Percentiles rank a stretch among this genome's conserved stretches.
These are phyloP conservation scores for Ascochyta fabae DNA, from an alignment of 2,329 filamentous ascomycete species.

Conservation along the genomic window DNA sequence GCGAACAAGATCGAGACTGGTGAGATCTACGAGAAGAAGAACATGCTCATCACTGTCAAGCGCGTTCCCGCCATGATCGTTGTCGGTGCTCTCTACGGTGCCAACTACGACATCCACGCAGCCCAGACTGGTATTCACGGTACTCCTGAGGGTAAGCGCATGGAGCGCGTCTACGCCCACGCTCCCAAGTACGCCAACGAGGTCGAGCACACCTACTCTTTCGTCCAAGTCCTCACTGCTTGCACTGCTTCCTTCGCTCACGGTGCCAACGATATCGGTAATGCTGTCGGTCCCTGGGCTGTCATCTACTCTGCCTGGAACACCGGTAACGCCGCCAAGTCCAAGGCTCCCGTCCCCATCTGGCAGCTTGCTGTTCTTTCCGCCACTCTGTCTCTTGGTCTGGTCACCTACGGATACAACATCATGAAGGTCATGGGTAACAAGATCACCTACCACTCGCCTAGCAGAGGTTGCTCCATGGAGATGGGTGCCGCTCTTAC, in stretches of 20 bases:
- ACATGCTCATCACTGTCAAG: constrained; percentile 68
- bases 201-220: constrained; percentile 52
- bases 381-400: constrained; percentile 66
- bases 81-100: constrained; percentile 71
- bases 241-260: constrained; percentile 59
- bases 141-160: constrained; percentile 75
- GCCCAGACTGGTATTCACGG: constrained; percentile 74
- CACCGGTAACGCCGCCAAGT: constrained; percentile 67
- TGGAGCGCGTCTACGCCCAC: constrained; percentile 69
- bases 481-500: constrained; percentile 81
- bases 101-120: constrained; percentile 82
- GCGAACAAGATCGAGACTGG: constrained; percentile 76
- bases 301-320: constrained; percentile 48
- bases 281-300: constrained; percentile 48
- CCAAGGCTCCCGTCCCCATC: constrained; percentile 71
- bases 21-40: constrained; percentile 75
- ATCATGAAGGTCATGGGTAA: constrained; percentile 89
- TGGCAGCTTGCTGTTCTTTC: constrained; percentile 79
- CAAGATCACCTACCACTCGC: constrained; percentile 75
- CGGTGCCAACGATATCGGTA: constrained; percentile 71
- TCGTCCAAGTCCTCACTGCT: constrained; percentile 59
- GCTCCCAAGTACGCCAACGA: constrained; percentile 48
- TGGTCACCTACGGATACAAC: constrained; percentile 80
- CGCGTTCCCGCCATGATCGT: constrained; percentile 73
- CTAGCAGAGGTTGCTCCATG: constrained; percentile 69